Percentiles rank a stretch among this genome's conserved stretches.
Conservation (phyloP, 345 rosid genomes). For the Eucalyptus cloeziana region DNA sequence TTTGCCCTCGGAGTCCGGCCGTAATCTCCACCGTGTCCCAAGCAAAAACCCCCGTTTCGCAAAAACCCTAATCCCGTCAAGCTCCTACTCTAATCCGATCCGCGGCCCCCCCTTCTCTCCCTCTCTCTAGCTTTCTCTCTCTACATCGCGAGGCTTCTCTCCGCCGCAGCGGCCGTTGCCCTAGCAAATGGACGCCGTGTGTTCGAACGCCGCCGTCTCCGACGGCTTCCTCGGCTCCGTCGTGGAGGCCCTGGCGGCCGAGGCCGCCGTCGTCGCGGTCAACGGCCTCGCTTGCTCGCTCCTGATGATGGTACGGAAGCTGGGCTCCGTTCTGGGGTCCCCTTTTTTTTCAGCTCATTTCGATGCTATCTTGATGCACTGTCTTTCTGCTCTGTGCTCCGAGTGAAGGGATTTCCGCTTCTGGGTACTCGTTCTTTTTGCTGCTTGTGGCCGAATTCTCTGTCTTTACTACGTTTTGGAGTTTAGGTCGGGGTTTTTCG, state of each 20-base stretch:
- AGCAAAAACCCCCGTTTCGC: slow-evolving; percentile 1
- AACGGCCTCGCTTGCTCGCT: slow-evolving; percentile 16
- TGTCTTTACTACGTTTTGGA: neutral
- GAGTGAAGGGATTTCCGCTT: neutral
- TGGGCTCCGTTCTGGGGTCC: neutral
- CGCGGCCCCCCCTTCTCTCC: neutral
- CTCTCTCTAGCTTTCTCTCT: neutral
- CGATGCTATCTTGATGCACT: neutral
- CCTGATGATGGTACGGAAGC: slow-evolving; percentile 14
- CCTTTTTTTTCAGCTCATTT: neutral
- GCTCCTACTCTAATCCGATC: neutral
- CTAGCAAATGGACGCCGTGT: neutral
- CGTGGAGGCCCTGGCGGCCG: slow-evolving; percentile 12
- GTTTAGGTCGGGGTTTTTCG: neutral
- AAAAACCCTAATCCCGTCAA: slow-evolving; percentile 7
- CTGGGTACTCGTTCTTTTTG: neutral
- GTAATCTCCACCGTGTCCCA: slow-evolving; percentile 9
- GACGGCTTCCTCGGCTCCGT: slow-evolving; percentile 3
- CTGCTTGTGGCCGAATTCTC: neutral
- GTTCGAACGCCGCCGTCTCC: slow-evolving; percentile 1
- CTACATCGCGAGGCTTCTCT: neutral
- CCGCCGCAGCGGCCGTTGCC: neutral
- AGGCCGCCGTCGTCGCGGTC: slow-evolving; percentile 21
- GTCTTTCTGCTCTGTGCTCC: neutral
- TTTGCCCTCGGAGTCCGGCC: neutral